Evolutionary conservation across 1,284 basidiomycete genomes (phyloP).

Genomic region (Ceratobasidium sp.): DNA sequence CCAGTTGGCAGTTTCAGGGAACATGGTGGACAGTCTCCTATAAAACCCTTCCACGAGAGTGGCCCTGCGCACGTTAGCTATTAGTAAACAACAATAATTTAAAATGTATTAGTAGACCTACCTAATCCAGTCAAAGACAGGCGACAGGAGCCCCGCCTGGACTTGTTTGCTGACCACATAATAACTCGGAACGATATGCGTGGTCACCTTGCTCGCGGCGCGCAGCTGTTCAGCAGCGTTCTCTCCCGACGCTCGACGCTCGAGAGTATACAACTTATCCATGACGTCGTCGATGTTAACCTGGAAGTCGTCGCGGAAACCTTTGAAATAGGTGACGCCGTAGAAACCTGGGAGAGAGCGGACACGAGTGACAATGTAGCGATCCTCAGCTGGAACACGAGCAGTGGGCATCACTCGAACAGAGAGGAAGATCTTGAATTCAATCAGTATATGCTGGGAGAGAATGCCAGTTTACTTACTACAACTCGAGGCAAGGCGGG

Average conservation of each 20-base stretch:
- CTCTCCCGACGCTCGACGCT: slow-evolving; percentile 52
- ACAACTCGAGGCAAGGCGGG: slow-evolving; percentile 68
- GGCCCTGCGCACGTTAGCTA: slow-evolving; percentile 6
- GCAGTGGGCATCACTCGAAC: slow-evolving; percentile 63
- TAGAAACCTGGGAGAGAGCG: slow-evolving; percentile 68
- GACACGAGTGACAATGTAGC: slow-evolving; percentile 66
- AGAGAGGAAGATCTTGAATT: slow-evolving; percentile 66
- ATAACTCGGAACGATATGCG: slow-evolving; percentile 72
- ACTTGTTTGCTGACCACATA: slow-evolving; percentile 62
- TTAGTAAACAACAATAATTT: not conserved
- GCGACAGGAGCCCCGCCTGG: slow-evolving; percentile 52
- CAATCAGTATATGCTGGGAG: not conserved
- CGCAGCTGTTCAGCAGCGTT: slow-evolving; percentile 59
- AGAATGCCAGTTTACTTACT: slow-evolving; percentile 53
- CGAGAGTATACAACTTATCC: slow-evolving; percentile 62
- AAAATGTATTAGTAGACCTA: slow-evolving; percentile 58
- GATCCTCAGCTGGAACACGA: slow-evolving; percentile 59
- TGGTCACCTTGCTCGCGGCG: slow-evolving; percentile 58
- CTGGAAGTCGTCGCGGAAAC: slow-evolving; percentile 69
- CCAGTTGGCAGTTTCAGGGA: slow-evolving; percentile 68
- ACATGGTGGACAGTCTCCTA: slow-evolving; percentile 58
- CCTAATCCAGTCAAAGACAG: slow-evolving; percentile 59
- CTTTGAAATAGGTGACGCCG: slow-evolving; percentile 67
- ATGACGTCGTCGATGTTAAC: slow-evolving; percentile 62
- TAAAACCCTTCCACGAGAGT: slow-evolving; percentile 21